Conservation (phyloP, 2,329 filamentous ascomycete genomes). For the Calonectria naviculata region DNA sequence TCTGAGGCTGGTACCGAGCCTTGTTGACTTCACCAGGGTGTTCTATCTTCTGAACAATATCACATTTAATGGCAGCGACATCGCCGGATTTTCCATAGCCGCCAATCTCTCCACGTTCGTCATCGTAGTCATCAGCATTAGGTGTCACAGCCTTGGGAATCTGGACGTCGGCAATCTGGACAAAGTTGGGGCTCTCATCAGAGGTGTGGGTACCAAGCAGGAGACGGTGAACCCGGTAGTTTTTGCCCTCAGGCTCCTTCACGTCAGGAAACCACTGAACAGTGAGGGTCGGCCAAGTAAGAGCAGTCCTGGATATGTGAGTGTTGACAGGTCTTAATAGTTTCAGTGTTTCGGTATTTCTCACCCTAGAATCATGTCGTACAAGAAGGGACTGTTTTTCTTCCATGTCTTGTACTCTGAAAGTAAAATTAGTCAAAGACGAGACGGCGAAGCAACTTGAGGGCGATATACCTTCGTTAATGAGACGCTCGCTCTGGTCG, state of each 20-base stretch:
- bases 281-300: slow-evolving; percentile 97
- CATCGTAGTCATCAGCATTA: slow-evolving; percentile 88
- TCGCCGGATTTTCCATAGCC: slow-evolving; percentile 85
- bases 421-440: slow-evolving; percentile 26
- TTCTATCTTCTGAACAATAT: slow-evolving; percentile 94
- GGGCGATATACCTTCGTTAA: slow-evolving; percentile 81
- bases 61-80: slow-evolving; percentile 82
- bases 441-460: neutral
- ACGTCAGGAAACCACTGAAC: slow-evolving; percentile 99
- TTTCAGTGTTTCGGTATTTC: slow-evolving; percentile 6
- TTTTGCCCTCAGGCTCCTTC: slow-evolving; percentile 87
- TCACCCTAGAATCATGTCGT: slow-evolving; percentile 93
- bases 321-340: slow-evolving; percentile 17
- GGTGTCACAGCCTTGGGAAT: slow-evolving; percentile 83
- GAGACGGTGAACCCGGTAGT: slow-evolving; percentile 87
- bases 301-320: slow-evolving; percentile 71
- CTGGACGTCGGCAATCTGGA: slow-evolving; percentile 95
- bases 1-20: slow-evolving; percentile 96
- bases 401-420: slow-evolving; percentile 99
- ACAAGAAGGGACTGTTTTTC: slow-evolving; percentile 98
- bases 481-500: slow-evolving; percentile 83
- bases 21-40: slow-evolving; percentile 99
- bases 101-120: slow-evolving; percentile 91
- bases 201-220: slow-evolving; percentile 96
- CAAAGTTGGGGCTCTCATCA: slow-evolving; percentile 84